Conservation (phyloP, 345 rosid species). For the Stellera chamaejasme region DNA sequence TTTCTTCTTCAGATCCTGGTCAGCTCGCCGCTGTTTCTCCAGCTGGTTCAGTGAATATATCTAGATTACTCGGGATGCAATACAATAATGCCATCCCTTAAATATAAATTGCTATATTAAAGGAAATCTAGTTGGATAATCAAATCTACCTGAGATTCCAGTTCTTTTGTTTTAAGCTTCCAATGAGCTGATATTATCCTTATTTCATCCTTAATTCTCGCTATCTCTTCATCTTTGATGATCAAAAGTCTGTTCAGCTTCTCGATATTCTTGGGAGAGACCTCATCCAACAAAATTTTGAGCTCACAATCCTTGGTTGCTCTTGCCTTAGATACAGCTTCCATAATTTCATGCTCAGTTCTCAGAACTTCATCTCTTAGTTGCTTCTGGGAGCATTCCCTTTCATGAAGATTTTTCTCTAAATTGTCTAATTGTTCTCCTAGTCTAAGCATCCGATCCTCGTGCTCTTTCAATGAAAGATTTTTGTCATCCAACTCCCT, state of each 20-base stretch:
- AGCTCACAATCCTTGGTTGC: constrained; percentile 46
- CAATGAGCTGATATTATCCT: constrained; percentile 75
- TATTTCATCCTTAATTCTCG: constrained; percentile 64
- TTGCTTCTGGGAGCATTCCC: constrained; percentile 72
- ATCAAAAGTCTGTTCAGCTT: constrained; percentile 46
- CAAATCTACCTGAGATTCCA: constrained; percentile 69
- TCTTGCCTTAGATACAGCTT: constrained; percentile 45
- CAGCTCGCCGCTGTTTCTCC: constrained; percentile 74
- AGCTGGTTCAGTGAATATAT: constrained; percentile 36
- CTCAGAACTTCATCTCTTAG: constrained; percentile 68
- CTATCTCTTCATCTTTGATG: constrained; percentile 66
- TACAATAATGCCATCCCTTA: not conserved
- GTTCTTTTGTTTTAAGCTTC: constrained; percentile 71
- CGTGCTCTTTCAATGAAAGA: constrained; percentile 52
- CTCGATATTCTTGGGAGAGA: constrained; percentile 61
- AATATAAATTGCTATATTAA: constrained; percentile 5
- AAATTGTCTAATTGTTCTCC: constrained; percentile 50
- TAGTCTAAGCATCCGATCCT: constrained; percentile 54
- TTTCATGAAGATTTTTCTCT: constrained; percentile 60
- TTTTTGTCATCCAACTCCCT: constrained; percentile 62
- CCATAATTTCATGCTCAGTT: constrained; percentile 64
- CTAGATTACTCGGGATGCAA: constrained; percentile 9
- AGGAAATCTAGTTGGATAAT: not conserved
- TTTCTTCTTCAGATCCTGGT: constrained; percentile 82
- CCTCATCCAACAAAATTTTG: constrained; percentile 45